These are phyloP conservation scores for Corylus heterophylla DNA, from an alignment of 306 rosid species.

Conservation along the genomic window DNA sequence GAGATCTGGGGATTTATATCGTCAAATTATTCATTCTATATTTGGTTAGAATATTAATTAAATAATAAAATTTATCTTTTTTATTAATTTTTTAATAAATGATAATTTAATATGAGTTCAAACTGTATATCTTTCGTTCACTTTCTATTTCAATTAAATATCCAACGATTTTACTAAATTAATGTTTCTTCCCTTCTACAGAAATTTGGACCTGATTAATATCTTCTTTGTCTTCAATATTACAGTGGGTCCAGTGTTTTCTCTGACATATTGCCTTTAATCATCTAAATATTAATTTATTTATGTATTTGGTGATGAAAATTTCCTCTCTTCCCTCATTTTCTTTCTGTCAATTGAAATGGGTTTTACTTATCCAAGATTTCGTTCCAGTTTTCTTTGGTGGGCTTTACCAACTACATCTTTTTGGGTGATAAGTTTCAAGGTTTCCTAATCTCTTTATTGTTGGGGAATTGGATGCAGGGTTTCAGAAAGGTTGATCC, in stretches of 20 bases:
- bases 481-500: slow-evolving; percentile 94
- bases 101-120: no score
- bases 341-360: neutral
- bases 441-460: neutral
- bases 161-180: no score
- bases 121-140: no score
- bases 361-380: neutral
- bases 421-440: neutral
- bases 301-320: neutral
- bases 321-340: neutral
- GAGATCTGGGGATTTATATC: neutral
- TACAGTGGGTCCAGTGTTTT: neutral
- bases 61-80: no score
- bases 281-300: neutral
- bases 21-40: neutral
- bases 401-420: neutral
- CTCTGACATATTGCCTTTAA: neutral
- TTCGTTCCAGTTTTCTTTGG: neutral
- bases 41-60: no score
- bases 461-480: slow-evolving; percentile 36
- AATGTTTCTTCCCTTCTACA: neutral
- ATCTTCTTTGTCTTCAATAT: neutral
- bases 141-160: no score
- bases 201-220: neutral
- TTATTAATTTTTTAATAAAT: no score